Percentiles rank a stretch among this genome's conserved stretches.
Conservation (phyloP, 345 rosid species). For the Melastoma malabathricum region DNA sequence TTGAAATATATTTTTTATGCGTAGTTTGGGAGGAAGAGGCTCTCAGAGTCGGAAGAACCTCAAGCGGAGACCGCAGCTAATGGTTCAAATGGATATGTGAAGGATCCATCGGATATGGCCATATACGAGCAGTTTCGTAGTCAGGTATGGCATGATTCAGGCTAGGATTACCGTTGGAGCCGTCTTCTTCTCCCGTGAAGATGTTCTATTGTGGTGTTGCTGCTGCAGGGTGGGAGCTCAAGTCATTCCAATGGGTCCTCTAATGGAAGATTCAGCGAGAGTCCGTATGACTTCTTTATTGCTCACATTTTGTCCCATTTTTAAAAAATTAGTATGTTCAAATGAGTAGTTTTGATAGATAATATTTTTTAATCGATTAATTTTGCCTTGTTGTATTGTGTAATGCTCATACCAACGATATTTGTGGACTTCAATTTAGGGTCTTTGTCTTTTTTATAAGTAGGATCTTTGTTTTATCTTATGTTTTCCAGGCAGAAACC, state of each 20-base stretch:
- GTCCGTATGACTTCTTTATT: slow-evolving; percentile 37
- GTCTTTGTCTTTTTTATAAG: background rate
- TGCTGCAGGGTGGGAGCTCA: slow-evolving; percentile 29
- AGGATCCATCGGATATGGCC: slow-evolving; percentile 44
- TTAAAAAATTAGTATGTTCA: background rate
- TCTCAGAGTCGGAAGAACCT: slow-evolving; percentile 24
- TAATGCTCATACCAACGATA: background rate
- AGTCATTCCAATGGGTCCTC: slow-evolving; percentile 21
- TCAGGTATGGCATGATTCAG: slow-evolving; percentile 28
- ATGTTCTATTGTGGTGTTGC: slow-evolving; percentile 2
- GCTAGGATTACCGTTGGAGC: background rate
- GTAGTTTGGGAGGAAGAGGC: slow-evolving; percentile 90
- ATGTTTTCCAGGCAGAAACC: slow-evolving; percentile 52
- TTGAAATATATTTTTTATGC: slow-evolving; percentile 58
- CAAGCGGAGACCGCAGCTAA: slow-evolving; percentile 14
- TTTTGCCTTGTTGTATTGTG: background rate
- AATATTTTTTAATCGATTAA: background rate
- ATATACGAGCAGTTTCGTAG: slow-evolving; percentile 49
- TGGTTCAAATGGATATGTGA: slow-evolving; percentile 28
- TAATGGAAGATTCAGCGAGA: slow-evolving; percentile 30
- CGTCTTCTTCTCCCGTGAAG: background rate
- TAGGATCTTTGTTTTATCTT: background rate
- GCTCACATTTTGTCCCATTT: background rate
- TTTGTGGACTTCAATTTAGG: background rate
- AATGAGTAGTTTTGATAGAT: background rate